A percentile compares a stretch with the other conserved stretches of the same genome.
Evolutionary conservation across 2,329 filamentous ascomycete genomes (phyloP).

Genomic region (Ascochyta clinopodiicola): DNA sequence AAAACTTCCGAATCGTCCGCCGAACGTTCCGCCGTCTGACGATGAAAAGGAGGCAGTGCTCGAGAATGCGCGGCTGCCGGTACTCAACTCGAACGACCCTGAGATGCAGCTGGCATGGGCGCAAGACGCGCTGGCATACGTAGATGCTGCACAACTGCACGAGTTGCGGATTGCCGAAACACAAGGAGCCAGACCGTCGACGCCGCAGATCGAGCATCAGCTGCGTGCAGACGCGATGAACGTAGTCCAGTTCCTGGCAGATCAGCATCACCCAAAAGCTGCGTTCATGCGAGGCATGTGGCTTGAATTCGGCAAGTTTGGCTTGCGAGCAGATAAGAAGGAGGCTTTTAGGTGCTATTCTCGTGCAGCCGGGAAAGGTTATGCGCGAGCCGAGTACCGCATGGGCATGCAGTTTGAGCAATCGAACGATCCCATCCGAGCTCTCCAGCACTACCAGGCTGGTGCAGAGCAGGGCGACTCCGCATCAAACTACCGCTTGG

Average conservation of each 20-base stretch:
- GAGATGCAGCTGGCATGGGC: slow-evolving; percentile 98
- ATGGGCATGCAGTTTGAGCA: slow-evolving; percentile 99
- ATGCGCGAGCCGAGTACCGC: slow-evolving; percentile 88
- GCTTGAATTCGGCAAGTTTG: slow-evolving; percentile 98
- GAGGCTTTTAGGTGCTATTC: slow-evolving; percentile 90
- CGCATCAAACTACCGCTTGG: slow-evolving; percentile 83
- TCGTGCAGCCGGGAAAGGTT: slow-evolving; percentile 83
- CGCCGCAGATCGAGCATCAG: slow-evolving; percentile 87
- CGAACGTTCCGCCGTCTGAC: slow-evolving; percentile 91
- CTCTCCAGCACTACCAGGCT: slow-evolving; percentile 85
- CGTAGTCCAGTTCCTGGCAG: slow-evolving; percentile 86
- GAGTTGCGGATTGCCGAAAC: slow-evolving; percentile 69
- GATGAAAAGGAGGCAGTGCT: slow-evolving; percentile 92
- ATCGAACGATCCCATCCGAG: slow-evolving; percentile 89
- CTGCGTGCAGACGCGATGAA: slow-evolving; percentile 87
- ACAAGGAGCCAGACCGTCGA: slow-evolving; percentile 70
- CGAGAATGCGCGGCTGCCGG: slow-evolving; percentile 80
- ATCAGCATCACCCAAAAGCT: slow-evolving; percentile 91
- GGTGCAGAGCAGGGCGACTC: slow-evolving; percentile 84
- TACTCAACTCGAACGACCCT: slow-evolving; percentile 91
- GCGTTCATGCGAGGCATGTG: slow-evolving; percentile 95
- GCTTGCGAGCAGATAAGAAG: slow-evolving; percentile 87
- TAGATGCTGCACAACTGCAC: slow-evolving; percentile 82
- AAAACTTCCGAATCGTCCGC: slow-evolving; percentile 75
- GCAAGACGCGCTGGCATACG: slow-evolving; percentile 87